phyloP scores from a whole-genome alignment of 106 monocot species.

The Apostasia ramifera region DNA sequence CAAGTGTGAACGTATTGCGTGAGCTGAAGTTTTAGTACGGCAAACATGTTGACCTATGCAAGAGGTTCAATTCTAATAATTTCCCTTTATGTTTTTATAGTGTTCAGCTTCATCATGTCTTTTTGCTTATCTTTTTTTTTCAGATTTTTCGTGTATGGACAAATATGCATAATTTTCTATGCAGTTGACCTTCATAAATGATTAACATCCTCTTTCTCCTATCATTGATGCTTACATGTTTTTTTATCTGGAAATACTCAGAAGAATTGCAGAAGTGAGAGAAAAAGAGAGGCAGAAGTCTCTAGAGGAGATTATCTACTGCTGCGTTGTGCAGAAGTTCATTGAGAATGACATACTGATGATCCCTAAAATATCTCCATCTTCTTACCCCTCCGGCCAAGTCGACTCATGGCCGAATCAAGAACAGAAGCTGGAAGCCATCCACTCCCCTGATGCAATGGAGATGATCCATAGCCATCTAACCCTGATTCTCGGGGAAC shows the following conservation, averaged over 20 bases:
- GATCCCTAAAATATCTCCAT: constrained; percentile 48
- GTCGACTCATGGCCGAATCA: constrained; percentile 77
- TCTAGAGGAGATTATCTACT: constrained; percentile 86
- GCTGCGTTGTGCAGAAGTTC: constrained; percentile 79
- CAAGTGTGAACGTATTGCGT: too few species aligned
- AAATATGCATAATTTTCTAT: too few species aligned
- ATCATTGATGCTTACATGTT: too few species aligned
- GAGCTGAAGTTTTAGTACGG: too few species aligned
- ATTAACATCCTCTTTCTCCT: too few species aligned
- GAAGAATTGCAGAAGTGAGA: constrained; percentile 92
- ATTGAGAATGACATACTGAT: constrained; percentile 66
- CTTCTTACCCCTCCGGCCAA: constrained; percentile 25
- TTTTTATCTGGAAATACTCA: constrained; percentile 2
- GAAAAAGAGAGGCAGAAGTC: constrained; percentile 70
- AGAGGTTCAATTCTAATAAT: too few species aligned
- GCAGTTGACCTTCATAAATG: too few species aligned
- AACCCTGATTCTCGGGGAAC: constrained; percentile 69
- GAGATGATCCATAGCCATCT: constrained; percentile 94
- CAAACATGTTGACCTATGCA: too few species aligned
- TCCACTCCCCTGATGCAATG: constrained; percentile 82
- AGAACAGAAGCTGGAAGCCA: constrained; percentile 53
- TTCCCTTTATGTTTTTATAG: too few species aligned
- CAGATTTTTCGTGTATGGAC: too few species aligned
- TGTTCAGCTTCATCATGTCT: too few species aligned
- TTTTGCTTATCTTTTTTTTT: too few species aligned